Base-by-base conservation (phyloP, 768 basidiomycete genomes). In the Kwoniella mangroviensis region DNA sequence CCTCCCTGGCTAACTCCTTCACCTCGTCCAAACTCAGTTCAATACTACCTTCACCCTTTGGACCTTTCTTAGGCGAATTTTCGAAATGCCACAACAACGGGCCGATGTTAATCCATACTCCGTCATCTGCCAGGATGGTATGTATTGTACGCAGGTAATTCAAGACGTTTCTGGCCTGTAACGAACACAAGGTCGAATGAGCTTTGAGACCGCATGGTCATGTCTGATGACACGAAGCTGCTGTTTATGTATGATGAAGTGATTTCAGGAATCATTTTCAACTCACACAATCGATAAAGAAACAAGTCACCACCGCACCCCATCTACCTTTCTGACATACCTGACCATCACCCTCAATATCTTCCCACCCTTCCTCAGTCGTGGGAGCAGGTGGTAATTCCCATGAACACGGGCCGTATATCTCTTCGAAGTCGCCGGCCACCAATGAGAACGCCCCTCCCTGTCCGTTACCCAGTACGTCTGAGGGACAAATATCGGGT, bases 21-120 rank as follows among this genome's bases (percentile, higher is more conserved):
- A 97, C 87, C 78, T 98, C 94, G 68, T 92, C 91, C n/a, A 98
- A 84, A 76, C 90, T 90, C 19, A 98, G 86, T 83, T 98, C 95
- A 43, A 98, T 86, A 1, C 92, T 93, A 0, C 89, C 87, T 72
- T 96, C 93, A 72, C 89, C 80, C 12, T 88, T 52, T 12, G 73
- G 60, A 1, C 77, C 78, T 6, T 61, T 71, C 89, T 88, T 65
- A 11, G 73, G 73, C 22, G 92, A 94, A 83, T 96, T 95, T 79
- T 98, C 95, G 83, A 90, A 98, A 81, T 98, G 96, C 95, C 96
- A 98, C n/a, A 98, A 84, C 1, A 96, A 84, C 0, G 96, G 96
- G 2, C 95, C 94, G 10, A 94, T 84, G 79, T 98, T 98, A 72
- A 97, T 90, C 94, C 94, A 97, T 6, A 94, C 87, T 0, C 95